Conservation (phyloP, 2,329 filamentous ascomycete species). For the Calonectria honghensis region DNA sequence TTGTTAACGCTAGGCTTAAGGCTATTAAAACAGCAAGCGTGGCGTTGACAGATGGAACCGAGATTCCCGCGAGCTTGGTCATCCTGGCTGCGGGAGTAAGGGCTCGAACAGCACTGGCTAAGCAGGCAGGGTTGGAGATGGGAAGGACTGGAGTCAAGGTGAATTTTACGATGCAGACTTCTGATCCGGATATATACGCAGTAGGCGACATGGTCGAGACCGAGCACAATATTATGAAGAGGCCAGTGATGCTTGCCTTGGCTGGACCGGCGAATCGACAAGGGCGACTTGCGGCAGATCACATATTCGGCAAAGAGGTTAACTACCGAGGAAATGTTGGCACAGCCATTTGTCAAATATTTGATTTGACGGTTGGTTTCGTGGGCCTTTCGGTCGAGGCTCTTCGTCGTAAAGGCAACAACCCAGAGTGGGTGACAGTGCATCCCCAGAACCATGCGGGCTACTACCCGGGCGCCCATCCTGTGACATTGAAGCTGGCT, state of each 20-base stretch:
- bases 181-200: constrained; percentile 35
- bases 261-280: constrained; percentile 39
- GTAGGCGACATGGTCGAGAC: constrained; percentile 42
- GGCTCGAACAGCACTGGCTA: constrained; percentile 25
- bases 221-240: constrained; percentile 8
- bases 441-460: constrained; percentile 37
- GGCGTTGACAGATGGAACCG: constrained; percentile 15
- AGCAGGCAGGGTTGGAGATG: constrained; percentile 25
- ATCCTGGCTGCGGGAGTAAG: constrained; percentile 34
- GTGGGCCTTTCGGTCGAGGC: constrained; percentile 33
- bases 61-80: constrained; percentile 32
- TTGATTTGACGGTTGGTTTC: constrained; percentile 29
- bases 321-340: constrained; percentile 37
- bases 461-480: constrained; percentile 28
- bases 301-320: constrained; percentile 31
- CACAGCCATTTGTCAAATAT: constrained; percentile 33
- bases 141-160: constrained; percentile 32
- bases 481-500: constrained; percentile 31
- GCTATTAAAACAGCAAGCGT: constrained; percentile 10
- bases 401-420: constrained; percentile 26
- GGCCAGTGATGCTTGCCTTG: constrained; percentile 22
- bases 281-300: constrained; percentile 36
- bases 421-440: constrained; percentile 35
- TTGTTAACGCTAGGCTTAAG: constrained; percentile 18
- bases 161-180: constrained; percentile 38